These are phyloP conservation scores for Gryganskiella cystojenkinii DNA, from an alignment of 192 early-diverging fungal species.

Conservation along the genomic window DNA sequence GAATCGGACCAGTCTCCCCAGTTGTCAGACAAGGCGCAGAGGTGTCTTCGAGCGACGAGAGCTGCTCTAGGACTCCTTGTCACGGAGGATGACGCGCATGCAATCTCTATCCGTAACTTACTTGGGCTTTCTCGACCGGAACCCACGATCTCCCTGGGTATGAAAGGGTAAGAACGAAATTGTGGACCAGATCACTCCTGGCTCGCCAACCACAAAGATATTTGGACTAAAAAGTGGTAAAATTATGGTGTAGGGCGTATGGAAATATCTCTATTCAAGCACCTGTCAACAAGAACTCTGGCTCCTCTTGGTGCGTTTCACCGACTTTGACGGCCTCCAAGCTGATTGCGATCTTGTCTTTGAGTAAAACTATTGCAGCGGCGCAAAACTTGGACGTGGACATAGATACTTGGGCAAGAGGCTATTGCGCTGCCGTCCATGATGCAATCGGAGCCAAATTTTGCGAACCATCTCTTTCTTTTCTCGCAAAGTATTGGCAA, in stretches of 20 bases:
- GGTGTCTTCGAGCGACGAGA: conserved; percentile 30
- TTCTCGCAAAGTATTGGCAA: conserved; percentile 85
- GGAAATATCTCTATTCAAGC: conserved; percentile 73
- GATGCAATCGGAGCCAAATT: conserved; percentile 59
- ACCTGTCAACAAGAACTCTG: conserved; percentile 44
- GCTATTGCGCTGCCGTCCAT: conserved; percentile 64
- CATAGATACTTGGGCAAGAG: conserved; percentile 58
- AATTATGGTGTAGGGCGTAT: conserved; percentile 51
- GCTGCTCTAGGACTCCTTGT: conserved; percentile 21
- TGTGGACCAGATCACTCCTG: background rate
- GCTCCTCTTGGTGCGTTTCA: conserved; percentile 69
- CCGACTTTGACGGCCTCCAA: conserved; percentile 71
- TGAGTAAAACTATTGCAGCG: conserved; percentile 29
- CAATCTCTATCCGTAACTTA: conserved; percentile 24
- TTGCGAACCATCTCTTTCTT: conserved; percentile 73
- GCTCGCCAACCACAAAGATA: background rate
- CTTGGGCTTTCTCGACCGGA: conserved; percentile 35
- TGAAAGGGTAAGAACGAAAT: conserved; percentile 59
- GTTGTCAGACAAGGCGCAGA: conserved; percentile 18
- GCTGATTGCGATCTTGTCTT: conserved; percentile 68
- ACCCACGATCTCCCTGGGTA: conserved; percentile 54
- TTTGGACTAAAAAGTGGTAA: background rate
- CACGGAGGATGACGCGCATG: conserved; percentile 30
- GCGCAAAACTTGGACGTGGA: conserved; percentile 27
- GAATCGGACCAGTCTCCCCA: background rate